Conservation (phyloP, 495 filamentous ascomycete genomes). For the Penicillium diatomitis region DNA sequence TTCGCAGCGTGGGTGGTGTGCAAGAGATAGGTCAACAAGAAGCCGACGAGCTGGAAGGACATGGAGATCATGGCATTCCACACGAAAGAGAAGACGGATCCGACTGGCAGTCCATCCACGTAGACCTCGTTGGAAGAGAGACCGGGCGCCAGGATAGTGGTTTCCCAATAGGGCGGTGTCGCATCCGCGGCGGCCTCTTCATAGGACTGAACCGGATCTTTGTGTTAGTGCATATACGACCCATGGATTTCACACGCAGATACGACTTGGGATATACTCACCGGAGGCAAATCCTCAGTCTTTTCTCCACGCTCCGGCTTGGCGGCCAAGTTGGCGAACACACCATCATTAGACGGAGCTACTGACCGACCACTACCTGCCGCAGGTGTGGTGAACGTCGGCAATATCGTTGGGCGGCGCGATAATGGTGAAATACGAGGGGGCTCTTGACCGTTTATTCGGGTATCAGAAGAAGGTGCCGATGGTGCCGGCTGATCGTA, state of each 20-base stretch:
- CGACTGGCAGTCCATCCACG: slow-evolving; percentile 91
- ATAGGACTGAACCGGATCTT: slow-evolving; percentile 57
- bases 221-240: too few relatives aligned
- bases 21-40: slow-evolving; percentile 93
- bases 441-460: slow-evolving; percentile 15
- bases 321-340: slow-evolving; percentile 89
- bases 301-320: slow-evolving; percentile 84
- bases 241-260: too few relatives aligned
- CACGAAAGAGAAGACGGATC: slow-evolving; percentile 87
- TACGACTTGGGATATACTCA: slow-evolving; percentile 39
- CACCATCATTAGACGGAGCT: slow-evolving; percentile 66
- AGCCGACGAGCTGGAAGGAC: slow-evolving; percentile 96
- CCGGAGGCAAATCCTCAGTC: slow-evolving; percentile 78
- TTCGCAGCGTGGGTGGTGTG: slow-evolving; percentile 98
- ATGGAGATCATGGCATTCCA: slow-evolving; percentile 99
- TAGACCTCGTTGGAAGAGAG: slow-evolving; percentile 84
- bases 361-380: slow-evolving; percentile 42
- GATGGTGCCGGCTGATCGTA: slow-evolving; percentile 13
- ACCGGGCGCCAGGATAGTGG: slow-evolving; percentile 89
- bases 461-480: slow-evolving; percentile 28
- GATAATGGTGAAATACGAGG: slow-evolving; percentile 20
- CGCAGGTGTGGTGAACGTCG: slow-evolving; percentile 32
- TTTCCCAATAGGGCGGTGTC: slow-evolving; percentile 97
- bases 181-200: slow-evolving; percentile 97
- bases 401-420: slow-evolving; percentile 45